phyloP scores from a whole-genome alignment of 352 stramenopile genomes.

The Pythium phragmiticola region DNA sequence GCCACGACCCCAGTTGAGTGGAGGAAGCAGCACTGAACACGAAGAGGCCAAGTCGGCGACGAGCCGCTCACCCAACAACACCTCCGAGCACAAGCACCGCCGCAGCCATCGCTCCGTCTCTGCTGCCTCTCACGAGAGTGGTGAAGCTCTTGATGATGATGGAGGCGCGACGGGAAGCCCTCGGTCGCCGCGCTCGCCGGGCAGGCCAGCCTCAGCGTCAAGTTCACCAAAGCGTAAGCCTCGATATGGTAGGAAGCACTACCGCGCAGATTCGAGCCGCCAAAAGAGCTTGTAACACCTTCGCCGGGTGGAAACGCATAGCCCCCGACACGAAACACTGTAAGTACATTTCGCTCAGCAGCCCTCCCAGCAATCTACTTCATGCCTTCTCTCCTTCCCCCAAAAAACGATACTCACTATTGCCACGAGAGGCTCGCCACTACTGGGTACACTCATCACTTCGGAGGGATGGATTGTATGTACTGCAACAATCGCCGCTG shows the following conservation, averaged over 20 bases:
- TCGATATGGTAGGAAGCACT: constrained; percentile 76
- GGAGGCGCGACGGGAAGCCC: constrained; percentile 13
- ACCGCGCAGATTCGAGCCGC: constrained; percentile 60
- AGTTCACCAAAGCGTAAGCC: constrained; percentile 51
- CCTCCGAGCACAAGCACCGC: neutral
- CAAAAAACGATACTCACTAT: constrained; percentile 14
- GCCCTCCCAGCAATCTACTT: constrained; percentile 7
- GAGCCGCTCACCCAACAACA: neutral
- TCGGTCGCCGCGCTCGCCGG: constrained; percentile 22
- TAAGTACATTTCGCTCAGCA: constrained; percentile 23
- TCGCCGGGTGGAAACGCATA: neutral
- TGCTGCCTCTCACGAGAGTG: constrained; percentile 12
- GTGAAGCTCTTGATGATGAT: constrained; percentile 3
- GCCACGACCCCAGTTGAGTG: neutral
- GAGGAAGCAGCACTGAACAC: constrained; percentile 3
- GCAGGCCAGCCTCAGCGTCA: constrained; percentile 6
- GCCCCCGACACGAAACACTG: constrained; percentile 18
- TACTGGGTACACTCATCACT: constrained; percentile 33
- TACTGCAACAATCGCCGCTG: constrained; percentile 77
- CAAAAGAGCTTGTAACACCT: constrained; percentile 44
- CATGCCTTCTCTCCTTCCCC: constrained; percentile 2
- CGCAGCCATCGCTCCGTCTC: constrained; percentile 6
- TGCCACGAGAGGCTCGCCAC: neutral
- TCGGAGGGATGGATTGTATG: constrained; percentile 63
- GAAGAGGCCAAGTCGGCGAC: neutral